These are phyloP conservation scores for Populus deltoides DNA, from an alignment of 345 rosid species.

Conservation along the genomic window DNA sequence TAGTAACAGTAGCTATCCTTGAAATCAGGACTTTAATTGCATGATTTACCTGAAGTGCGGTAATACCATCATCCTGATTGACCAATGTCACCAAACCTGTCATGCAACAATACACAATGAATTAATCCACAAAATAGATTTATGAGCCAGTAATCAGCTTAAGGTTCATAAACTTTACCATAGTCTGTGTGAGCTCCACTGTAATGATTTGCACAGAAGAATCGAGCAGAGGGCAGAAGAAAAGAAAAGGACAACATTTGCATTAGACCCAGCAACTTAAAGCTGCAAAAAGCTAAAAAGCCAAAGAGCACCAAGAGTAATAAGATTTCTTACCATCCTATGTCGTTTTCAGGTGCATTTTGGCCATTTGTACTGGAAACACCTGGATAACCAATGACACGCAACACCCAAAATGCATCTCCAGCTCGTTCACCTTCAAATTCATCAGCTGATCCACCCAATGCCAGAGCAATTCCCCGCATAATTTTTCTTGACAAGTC, in stretches of 20 bases:
- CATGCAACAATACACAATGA: neutral
- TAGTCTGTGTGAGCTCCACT: slow-evolving; percentile 93
- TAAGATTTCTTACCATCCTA: slow-evolving; percentile 67
- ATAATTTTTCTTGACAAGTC: slow-evolving; percentile 77
- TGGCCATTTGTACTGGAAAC: slow-evolving; percentile 31
- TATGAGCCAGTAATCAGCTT: neutral
- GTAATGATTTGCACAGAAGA: slow-evolving; percentile 19
- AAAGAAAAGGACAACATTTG: neutral
- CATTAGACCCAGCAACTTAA: neutral
- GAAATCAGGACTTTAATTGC: neutral
- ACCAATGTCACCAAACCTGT: slow-evolving; percentile 73
- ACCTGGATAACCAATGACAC: slow-evolving; percentile 79
- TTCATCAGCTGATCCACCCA: slow-evolving; percentile 59
- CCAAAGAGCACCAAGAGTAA: neutral
- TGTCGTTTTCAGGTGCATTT: slow-evolving; percentile 41
- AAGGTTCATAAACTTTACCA: slow-evolving; percentile 41
- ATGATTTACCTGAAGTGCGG: slow-evolving; percentile 67
- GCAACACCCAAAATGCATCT: slow-evolving; percentile 86
- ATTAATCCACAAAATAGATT: neutral
- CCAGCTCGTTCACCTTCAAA: slow-evolving; percentile 74
- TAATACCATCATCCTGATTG: slow-evolving; percentile 78
- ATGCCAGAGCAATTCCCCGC: slow-evolving; percentile 70
- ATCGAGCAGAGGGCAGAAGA: neutral
- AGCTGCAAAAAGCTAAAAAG: neutral
- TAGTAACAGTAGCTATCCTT: neutral